Conservation (phyloP, 1,139 yeast species). For the Martiniozyma asiatica region DNA sequence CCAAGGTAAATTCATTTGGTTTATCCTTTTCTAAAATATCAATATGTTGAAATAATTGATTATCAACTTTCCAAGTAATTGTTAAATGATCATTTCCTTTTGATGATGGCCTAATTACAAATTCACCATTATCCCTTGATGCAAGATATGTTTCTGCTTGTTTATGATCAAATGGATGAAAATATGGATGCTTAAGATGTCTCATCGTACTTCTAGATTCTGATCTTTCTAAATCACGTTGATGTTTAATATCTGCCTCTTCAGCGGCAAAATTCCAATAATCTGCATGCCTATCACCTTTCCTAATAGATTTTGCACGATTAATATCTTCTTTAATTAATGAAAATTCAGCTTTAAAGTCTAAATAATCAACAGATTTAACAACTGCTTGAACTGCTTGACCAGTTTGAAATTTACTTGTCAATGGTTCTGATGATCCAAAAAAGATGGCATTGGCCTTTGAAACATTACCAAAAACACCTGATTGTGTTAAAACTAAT, state of each 20-base stretch:
- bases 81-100: slow-evolving; percentile 81
- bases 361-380: slow-evolving; percentile 53
- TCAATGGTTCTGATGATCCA: slow-evolving; percentile 26
- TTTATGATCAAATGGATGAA: slow-evolving; percentile 66
- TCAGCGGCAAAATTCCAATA: slow-evolving; percentile 85
- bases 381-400: slow-evolving; percentile 84
- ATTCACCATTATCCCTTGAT: slow-evolving; percentile 79
- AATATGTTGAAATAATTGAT: slow-evolving; percentile 81
- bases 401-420: slow-evolving; percentile 42
- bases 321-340: slow-evolving; percentile 54
- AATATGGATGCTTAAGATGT: slow-evolving; percentile 84
- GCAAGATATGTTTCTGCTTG: slow-evolving; percentile 94
- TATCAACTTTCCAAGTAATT: slow-evolving; percentile 93
- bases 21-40: slow-evolving; percentile 69
- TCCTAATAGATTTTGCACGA: slow-evolving; percentile 37
- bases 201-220: slow-evolving; percentile 40
- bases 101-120: slow-evolving; percentile 90
- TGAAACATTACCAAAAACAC: slow-evolving; percentile 58
- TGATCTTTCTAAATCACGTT: slow-evolving; percentile 27
- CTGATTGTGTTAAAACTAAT: slow-evolving; percentile 60
- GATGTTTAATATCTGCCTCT: slow-evolving; percentile 42
- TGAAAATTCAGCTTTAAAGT: slow-evolving; percentile 65
- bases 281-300: slow-evolving; percentile 42
- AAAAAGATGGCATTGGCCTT: slow-evolving; percentile 48
- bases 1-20: slow-evolving; percentile 49